These are phyloP conservation scores for Elongisporangium prolatum DNA, from an alignment of 352 stramenopile species.

Conservation along the genomic window DNA sequence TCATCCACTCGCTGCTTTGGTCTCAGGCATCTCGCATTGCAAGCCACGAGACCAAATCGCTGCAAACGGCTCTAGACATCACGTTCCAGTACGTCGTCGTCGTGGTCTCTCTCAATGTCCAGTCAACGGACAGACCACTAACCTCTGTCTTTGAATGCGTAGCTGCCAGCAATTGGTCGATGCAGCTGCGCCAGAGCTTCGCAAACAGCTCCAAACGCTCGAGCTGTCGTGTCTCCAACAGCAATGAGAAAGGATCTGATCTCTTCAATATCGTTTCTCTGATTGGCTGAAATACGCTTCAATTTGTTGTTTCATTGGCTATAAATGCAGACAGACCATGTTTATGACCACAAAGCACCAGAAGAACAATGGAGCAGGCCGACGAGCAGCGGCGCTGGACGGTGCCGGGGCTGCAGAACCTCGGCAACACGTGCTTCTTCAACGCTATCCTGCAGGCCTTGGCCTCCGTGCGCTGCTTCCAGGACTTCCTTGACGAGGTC, in stretches of 20 bases:
- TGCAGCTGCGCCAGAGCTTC: slow-evolving; percentile 24
- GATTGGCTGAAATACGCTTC: slow-evolving; percentile 11
- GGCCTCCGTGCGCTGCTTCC: slow-evolving; percentile 61
- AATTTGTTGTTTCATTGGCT: slow-evolving; percentile 5
- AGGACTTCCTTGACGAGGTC: slow-evolving; percentile 65
- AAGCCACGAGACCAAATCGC: slow-evolving; percentile 5
- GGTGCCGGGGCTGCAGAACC: slow-evolving; percentile 81
- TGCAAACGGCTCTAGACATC: slow-evolving; percentile 21
- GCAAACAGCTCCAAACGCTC: slow-evolving; percentile 27
- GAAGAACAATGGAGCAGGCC: slow-evolving; percentile 1
- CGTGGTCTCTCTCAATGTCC: not conserved
- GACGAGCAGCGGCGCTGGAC: slow-evolving; percentile 4
- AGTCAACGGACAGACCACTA: not conserved
- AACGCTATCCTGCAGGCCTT: slow-evolving; percentile 87
- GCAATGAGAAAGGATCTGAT: not conserved
- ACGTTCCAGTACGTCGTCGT: slow-evolving; percentile 23
- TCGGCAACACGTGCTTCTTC: slow-evolving; percentile 91
- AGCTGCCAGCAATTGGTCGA: slow-evolving; percentile 33
- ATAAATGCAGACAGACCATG: slow-evolving; percentile 4
- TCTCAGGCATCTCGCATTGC: slow-evolving; percentile 6
- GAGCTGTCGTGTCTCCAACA: slow-evolving; percentile 7
- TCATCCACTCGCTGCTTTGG: not conserved
- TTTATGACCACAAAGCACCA: slow-evolving; percentile 1
- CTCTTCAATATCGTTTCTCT: slow-evolving; percentile 1
- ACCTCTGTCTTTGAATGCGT: not conserved